Base-by-base conservation (phyloP, 139 green algal genomes). In the Micractinium sp. region DNA sequence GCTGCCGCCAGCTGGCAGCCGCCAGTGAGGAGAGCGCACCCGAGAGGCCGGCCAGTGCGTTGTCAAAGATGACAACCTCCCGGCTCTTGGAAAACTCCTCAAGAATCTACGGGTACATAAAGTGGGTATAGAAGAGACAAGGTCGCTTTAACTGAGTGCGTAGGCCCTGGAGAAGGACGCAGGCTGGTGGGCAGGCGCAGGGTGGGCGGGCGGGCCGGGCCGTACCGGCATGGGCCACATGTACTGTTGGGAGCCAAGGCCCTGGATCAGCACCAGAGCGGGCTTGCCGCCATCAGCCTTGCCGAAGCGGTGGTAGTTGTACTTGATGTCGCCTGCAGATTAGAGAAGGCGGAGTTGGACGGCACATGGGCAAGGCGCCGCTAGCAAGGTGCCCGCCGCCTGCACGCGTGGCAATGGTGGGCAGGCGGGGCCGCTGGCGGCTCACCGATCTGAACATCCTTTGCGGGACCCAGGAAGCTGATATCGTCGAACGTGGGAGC, bases 221-320 rank as follows among this genome's bases (percentile, higher is more conserved):
- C 75, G 56, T 38, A 81, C 75, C 75, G 75, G 15, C 15, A 41
- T 23, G 3, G 33, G 15, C 75, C 75, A 81, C 19, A 9, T 38
- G 36, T 81, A 81, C 36, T 81, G 75, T 15, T 16, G 53, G 19
- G 16, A 19, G 7, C 36, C 75, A 16, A 81, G 36, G 36, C 75
- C 75, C 75, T 56, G 36, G 36, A 81, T n/a, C 36, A 60, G 20
- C 4, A 81, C 75, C 14, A 81, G 75, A 27, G 75, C 22, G 35
- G 75, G 75, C 75, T 81, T 81, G 75, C 38, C 31, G 75, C 35
- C 53, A 27, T 16, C 35, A 16, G 18, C 15, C 3, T 81, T 81
- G 36, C 75, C 75, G 31, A 81, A 81, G 14, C 36, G 36, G 36
- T 81, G 75, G 75, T 56, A 81, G 36, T 27, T 81, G 75, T 81